phyloP scores from a whole-genome alignment of 306 rosid genomes.

The Dryas alaskensis region DNA sequence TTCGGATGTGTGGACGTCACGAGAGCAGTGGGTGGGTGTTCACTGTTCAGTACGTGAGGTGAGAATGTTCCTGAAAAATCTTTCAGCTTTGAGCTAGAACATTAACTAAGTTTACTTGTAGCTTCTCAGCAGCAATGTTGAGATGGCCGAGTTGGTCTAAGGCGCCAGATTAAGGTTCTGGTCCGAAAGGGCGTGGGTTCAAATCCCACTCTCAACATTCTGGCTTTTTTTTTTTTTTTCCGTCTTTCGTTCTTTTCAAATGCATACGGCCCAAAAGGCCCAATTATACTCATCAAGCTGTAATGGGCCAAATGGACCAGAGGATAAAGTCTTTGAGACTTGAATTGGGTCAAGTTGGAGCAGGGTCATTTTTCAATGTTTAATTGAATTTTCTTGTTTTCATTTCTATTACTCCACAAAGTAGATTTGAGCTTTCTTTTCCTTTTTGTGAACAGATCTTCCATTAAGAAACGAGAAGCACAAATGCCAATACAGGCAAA shows the following conservation, averaged over 20 bases:
- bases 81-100: no score
- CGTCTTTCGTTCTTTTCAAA: background rate
- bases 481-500: no score
- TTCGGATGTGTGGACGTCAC: background rate
- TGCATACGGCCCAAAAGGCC: background rate
- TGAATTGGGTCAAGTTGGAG: background rate
- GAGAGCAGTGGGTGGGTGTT: background rate
- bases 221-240: background rate
- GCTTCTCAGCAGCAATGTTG: background rate
- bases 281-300: background rate
- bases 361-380: no score
- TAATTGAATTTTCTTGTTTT: background rate
- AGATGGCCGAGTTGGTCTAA: constrained; percentile 31
- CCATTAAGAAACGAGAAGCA: no score
- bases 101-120: no score
- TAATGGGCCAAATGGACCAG: no score
- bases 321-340: background rate
- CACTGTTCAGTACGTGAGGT: background rate
- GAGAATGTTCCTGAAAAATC: no score
- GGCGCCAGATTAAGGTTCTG: constrained; percentile 31
- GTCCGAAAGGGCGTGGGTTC: constrained; percentile 33
- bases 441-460: no score
- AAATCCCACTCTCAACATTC: constrained; percentile 26
- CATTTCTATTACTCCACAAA: background rate
- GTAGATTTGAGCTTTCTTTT: background rate